Percentiles rank a stretch among this genome's conserved stretches.
phyloP scores from a whole-genome alignment of 2,329 filamentous ascomycete genomes.

The Tolypocladium cylindrosporum region DNA sequence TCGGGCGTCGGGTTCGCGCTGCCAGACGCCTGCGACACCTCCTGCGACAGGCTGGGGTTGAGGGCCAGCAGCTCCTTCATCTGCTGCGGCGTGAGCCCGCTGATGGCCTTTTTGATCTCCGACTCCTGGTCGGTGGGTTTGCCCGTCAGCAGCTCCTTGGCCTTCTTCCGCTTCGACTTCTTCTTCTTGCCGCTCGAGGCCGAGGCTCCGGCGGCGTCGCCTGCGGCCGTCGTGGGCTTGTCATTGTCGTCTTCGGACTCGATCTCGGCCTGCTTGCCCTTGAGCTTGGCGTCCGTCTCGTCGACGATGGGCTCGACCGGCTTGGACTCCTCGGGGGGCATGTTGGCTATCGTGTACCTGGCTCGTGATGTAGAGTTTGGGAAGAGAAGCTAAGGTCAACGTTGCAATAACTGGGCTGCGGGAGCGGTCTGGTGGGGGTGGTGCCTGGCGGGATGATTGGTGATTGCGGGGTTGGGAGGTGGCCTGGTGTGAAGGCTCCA shows the following conservation, averaged over 20 bases:
- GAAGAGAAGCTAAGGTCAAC: not conserved
- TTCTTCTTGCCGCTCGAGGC: conserved; percentile 44
- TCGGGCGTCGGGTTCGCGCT: conserved; percentile 25
- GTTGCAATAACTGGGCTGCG: not conserved
- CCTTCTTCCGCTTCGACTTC: conserved; percentile 55
- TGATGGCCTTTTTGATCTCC: conserved; percentile 40
- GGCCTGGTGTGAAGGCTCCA: not conserved
- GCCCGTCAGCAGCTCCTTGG: conserved; percentile 33
- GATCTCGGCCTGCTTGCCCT: conserved; percentile 33
- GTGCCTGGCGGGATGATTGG: not conserved
- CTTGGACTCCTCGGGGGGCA: conserved; percentile 54
- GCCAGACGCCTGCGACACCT: conserved; percentile 29
- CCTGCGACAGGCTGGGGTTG: conserved; percentile 61
- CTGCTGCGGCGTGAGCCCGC: conserved; percentile 44
- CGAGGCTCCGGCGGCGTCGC: conserved; percentile 15
- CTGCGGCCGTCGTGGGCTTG: conserved; percentile 26
- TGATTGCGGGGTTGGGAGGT: not conserved
- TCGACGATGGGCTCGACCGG: conserved; percentile 43
- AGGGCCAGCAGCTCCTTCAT: conserved; percentile 58
- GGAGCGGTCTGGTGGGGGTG: not conserved
- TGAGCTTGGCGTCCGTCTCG: conserved; percentile 33
- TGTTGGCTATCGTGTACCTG: conserved; percentile 10
- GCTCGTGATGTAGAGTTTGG: not conserved
- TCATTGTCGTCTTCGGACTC: conserved; percentile 40
- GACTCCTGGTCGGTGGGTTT: conserved; percentile 25